Conservation (phyloP, 805 yeast species). For the Blastobotrys americana region DNA sequence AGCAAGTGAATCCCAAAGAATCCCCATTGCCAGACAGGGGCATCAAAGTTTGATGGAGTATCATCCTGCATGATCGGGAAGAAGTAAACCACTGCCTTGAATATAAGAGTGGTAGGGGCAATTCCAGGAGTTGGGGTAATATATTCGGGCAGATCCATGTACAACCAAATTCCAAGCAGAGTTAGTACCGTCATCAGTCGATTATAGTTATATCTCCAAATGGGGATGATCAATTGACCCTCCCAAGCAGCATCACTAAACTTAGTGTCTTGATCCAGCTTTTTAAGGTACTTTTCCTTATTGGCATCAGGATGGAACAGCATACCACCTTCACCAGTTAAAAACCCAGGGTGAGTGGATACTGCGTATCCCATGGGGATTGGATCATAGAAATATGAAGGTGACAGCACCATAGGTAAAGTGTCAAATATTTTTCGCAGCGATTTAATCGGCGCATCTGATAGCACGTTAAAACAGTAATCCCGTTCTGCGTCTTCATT, state of each 20-base stretch:
- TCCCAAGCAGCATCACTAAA: constrained; percentile 70
- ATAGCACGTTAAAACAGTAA: constrained; percentile 73
- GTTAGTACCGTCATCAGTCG: constrained; percentile 25
- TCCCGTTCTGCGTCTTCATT: constrained; percentile 81
- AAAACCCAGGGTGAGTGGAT: constrained; percentile 63
- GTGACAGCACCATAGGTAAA: constrained; percentile 71
- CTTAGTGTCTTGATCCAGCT: constrained; percentile 41
- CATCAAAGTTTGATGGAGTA: constrained; percentile 33
- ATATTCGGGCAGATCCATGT: constrained; percentile 86
- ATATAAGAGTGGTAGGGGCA: constrained; percentile 59
- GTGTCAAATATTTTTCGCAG: constrained; percentile 54
- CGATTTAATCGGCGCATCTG: constrained; percentile 48
- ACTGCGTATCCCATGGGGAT: constrained; percentile 59
- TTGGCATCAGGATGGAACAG: constrained; percentile 58
- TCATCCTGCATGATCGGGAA: constrained; percentile 45
- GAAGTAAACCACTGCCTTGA: constrained; percentile 26
- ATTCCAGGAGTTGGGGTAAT: constrained; percentile 90
- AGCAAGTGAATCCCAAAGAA: constrained; percentile 68
- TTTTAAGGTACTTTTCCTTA: constrained; percentile 38
- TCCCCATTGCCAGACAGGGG: constrained; percentile 44
- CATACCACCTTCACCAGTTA: constrained; percentile 78
- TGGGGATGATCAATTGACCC: constrained; percentile 78
- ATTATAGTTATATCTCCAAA: constrained; percentile 45
- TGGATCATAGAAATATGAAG: constrained; percentile 62
- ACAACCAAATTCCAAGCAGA: constrained; percentile 59